Conservation (phyloP, 2,329 filamentous ascomycete species). For the Ophiostoma perfectum region DNA sequence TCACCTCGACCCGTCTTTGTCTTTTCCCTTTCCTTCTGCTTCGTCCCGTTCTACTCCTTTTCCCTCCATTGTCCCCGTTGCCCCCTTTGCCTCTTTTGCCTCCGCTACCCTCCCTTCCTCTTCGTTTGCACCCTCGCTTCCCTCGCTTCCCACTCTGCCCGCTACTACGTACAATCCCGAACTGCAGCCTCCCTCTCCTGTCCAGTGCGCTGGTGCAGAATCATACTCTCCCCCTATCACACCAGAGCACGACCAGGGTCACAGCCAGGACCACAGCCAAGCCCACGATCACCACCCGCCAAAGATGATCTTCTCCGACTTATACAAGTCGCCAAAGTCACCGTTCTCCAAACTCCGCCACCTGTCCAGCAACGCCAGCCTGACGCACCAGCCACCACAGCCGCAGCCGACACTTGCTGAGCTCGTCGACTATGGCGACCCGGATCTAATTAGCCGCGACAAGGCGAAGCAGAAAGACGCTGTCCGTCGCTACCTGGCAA, state of each 20-base stretch:
- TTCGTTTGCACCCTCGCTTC: neutral
- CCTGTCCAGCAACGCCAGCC: conserved; percentile 26
- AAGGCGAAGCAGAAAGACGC: conserved; percentile 59
- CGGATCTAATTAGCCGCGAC: conserved; percentile 57
- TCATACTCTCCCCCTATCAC: neutral
- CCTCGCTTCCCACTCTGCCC: neutral
- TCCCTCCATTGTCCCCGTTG: neutral
- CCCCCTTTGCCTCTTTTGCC: neutral
- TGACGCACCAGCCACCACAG: neutral
- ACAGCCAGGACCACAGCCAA: neutral
- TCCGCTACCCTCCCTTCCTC: neutral
- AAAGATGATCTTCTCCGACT: conserved; percentile 55
- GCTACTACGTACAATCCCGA: neutral
- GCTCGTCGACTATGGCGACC: conserved; percentile 45
- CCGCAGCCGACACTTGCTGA: neutral
- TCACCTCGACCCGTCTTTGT: neutral
- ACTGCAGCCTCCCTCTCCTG: neutral
- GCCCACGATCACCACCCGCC: conserved; percentile 20
- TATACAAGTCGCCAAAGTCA: conserved; percentile 52
- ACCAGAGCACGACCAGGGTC: neutral
- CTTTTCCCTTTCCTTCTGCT: too few relatives aligned
- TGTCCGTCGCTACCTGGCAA: conserved; percentile 50
- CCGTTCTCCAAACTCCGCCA: conserved; percentile 49
- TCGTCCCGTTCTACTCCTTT: neutral
- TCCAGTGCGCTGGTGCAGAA: neutral